Percentiles rank a stretch among this genome's conserved stretches.
Conservation (phyloP, 75 land plant species). For the Pinus taeda region DNA sequence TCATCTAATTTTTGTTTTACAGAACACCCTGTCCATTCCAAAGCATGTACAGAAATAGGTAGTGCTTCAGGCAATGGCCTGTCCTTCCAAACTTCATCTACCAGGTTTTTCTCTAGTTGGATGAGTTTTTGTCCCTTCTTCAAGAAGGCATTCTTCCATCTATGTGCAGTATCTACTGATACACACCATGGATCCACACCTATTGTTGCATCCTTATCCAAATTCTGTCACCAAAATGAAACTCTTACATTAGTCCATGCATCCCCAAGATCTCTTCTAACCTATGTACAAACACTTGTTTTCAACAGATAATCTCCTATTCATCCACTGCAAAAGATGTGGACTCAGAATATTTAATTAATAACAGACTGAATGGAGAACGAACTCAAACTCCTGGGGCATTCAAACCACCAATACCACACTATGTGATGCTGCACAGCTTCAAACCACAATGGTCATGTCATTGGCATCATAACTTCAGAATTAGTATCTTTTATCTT, state of each 20-base stretch:
- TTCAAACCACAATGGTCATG: not conserved
- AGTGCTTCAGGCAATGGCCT: conserved; percentile 52
- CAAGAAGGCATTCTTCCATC: conserved; percentile 71
- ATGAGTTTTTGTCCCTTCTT: conserved; percentile 66
- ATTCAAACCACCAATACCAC: not conserved
- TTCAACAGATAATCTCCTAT: not conserved
- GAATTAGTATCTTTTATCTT: not conserved
- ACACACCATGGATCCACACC: conserved; percentile 94
- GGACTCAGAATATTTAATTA: not conserved
- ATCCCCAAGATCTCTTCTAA: not conserved
- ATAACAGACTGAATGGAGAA: not conserved
- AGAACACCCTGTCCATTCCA: conserved; percentile 82
- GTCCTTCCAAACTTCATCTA: conserved; percentile 84
- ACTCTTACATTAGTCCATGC: not conserved
- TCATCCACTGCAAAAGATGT: not conserved
- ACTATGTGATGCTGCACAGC: not conserved
- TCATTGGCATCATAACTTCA: not conserved
- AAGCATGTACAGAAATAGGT: conserved; percentile 69
- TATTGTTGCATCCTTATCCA: conserved; percentile 57
- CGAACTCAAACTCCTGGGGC: not conserved
- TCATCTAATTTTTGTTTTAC: conserved; percentile 76
- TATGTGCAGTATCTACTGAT: conserved; percentile 83
- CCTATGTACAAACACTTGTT: not conserved
- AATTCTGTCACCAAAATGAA: conserved; percentile 50
- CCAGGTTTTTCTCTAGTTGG: conserved; percentile 63